Percentiles rank a stretch among this genome's conserved stretches.
Conservation (phyloP, 1,284 basidiomycete genomes). For the Ceratorhiza oryzae-sativae region DNA sequence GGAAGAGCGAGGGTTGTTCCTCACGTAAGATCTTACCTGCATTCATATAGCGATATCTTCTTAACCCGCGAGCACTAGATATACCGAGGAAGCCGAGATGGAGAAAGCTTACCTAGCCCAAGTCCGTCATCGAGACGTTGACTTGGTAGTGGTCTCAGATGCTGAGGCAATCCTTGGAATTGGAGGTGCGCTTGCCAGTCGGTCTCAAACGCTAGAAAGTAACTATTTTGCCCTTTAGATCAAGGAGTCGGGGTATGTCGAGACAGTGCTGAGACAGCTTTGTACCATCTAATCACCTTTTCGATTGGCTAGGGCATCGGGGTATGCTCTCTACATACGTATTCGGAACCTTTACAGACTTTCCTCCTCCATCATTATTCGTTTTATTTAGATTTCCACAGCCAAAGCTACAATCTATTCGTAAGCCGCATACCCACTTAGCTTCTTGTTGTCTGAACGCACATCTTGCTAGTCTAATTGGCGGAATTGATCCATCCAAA, state of each 20-base stretch:
- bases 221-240: constrained; percentile 50
- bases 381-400: constrained; percentile 81
- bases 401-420: constrained; percentile 90
- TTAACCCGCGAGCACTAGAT: constrained; percentile 49
- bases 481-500: constrained; percentile 77
- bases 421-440: constrained; percentile 52
- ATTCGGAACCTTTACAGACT: background rate
- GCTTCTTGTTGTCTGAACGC: background rate
- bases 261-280: background rate
- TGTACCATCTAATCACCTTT: background rate
- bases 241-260: constrained; percentile 69
- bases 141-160: constrained; percentile 82
- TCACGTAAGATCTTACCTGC: constrained; percentile 56
- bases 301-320: constrained; percentile 55
- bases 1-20: constrained; percentile 74
- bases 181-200: constrained; percentile 50
- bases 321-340: constrained; percentile 48
- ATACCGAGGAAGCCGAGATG: constrained; percentile 76
- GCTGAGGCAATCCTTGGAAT: constrained; percentile 85
- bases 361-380: too few species aligned
- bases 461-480: constrained; percentile 64
- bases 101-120: constrained; percentile 54
- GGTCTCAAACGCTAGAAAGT: background rate
- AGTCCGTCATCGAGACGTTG: constrained; percentile 64
- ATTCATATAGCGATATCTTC: background rate